Percentiles rank a stretch among this genome's conserved stretches.
Conservation (phyloP, 805 yeast genomes). For the Ogataea nakhonphanomensis region DNA sequence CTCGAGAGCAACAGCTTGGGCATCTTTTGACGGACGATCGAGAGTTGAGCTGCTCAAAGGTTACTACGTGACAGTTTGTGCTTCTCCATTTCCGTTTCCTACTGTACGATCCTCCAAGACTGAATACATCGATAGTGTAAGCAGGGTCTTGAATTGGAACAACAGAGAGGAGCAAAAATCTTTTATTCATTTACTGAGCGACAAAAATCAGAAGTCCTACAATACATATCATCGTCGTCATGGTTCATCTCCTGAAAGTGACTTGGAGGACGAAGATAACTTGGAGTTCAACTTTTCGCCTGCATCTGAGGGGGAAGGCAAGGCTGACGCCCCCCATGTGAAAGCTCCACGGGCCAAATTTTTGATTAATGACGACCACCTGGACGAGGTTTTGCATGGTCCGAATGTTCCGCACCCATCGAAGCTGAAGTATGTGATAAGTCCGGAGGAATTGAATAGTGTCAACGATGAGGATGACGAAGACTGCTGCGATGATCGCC, state of each 20-base stretch:
- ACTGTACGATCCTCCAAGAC: conserved; percentile 73
- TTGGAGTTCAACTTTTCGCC: conserved; percentile 10
- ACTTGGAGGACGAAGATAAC: conserved; percentile 23
- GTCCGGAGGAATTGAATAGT: conserved; percentile 1
- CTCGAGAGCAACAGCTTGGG: conserved; percentile 92
- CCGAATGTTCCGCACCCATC: conserved; percentile 20
- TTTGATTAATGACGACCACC: conserved; percentile 5
- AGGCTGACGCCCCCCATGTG: background rate
- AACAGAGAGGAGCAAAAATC: conserved; percentile 85
- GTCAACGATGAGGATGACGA: conserved; percentile 6
- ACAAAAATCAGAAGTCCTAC: conserved; percentile 49
- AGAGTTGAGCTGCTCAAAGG: conserved; percentile 80
- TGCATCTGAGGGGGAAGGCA: background rate
- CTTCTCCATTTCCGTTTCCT: conserved; percentile 91
- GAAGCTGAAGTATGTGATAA: conserved; percentile 15
- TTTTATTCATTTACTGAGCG: conserved; percentile 58
- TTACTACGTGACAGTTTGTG: conserved; percentile 79
- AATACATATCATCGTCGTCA: conserved; percentile 22
- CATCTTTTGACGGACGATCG: conserved; percentile 90
- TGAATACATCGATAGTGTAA: conserved; percentile 79
- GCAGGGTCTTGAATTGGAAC: conserved; percentile 91
- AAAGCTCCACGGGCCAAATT: conserved; percentile 3
- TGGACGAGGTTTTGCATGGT: background rate
- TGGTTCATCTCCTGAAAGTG: conserved; percentile 19
- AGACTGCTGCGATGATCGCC: conserved; percentile 9